Base-by-base conservation (phyloP, 257 asterid genomes). In the Striga asiatica region DNA sequence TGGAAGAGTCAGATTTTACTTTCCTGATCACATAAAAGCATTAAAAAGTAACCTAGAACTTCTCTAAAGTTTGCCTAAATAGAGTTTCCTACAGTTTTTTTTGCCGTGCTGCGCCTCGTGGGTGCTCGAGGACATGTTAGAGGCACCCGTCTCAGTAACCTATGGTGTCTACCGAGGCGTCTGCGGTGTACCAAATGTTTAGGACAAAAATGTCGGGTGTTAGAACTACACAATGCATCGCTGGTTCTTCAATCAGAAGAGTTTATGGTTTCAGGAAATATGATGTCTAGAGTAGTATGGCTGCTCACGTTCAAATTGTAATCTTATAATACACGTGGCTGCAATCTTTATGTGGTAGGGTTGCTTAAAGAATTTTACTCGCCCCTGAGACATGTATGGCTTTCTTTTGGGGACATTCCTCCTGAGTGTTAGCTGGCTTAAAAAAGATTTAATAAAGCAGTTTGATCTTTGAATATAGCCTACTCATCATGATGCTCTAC, bases 261-360 rank as follows among this genome's bases (percentile, higher is more conserved):
- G 8, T 8, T 62, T 50, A 19, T 32, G 54, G 39, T 13, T 28
- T 62, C 35, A 39, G 61, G 54, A 63, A 18, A 9, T 43, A 13
- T 8, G 12, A 45, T 29, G 5, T 38, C 17, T 58, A 43, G n/a
- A 35, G 10, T 35, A 11, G n/a, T 35, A 35, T 16, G 16, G 23
- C 22, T 43, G 53, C n/a, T 27, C 32, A 28, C 27, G 13, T 32
- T 47, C n/a, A 37, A 45, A 34, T 32, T 7, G 21, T 27, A 28
- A 34, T 34, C 7, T 29, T 46, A 38, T 28, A 22, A 13, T 46
- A 47, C 20, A 10, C 25, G 27, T 54, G 10, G 37, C 37, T 25
- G 51, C 32, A 12, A 43, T 49, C 28, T 32, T 49, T 23, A 31
- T 19, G 23, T 9, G 27, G 14, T 18, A 29, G 19, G 25, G 17